Base-by-base conservation (phyloP, 257 asterid species). In the Penstemon eatonii region DNA sequence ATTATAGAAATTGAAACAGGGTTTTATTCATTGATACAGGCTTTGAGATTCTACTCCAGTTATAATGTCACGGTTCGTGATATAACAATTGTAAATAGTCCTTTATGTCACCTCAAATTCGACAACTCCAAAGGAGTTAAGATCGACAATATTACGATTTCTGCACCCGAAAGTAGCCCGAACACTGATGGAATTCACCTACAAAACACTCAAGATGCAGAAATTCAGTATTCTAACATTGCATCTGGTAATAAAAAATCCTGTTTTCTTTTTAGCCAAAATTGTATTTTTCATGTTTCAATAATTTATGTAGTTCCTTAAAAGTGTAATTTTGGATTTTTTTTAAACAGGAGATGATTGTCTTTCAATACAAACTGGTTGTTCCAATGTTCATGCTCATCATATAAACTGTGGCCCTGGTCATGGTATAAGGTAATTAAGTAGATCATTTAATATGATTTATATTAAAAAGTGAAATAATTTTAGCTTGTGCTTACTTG, bases 181-280 rank as follows among this genome's bases (percentile, higher is more conserved):
- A 91, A 88, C 73, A 91, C 97, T 0, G 97, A 91, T 46, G 97
- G 97, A 36, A 88, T 91, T 78, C 97, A 91, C 72, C 84, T 88
- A 51, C 97, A 91, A 49, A 91, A 88, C 77, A 74, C 96, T 40
- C 90, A 85, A 78, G 91, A 86, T 53, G 92, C 88, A 0, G 88
- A 85, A 64, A 91, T 91, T 65, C 73, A 79, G n/a, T 74, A 88
- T 53, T 88, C 97, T 6, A 71, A 75, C 67, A 83, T 90, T 38
- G 90, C 84, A 53, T 76, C 87, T 7, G 96, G 97, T 86, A 72
- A 25, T 25, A 1, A 25, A 53, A 3, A 40, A 12, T 43, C 15
- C 19, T 43, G 3, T 5, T 39, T 63, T 52, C 36, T 47, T 42
- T 7, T 40, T 8, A 43, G 37, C 3, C 71, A 6, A 46, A 64